These are phyloP conservation scores for Oryza coarctata DNA, from an alignment of 176 grass and related monocot species.

Conservation along the genomic window DNA sequence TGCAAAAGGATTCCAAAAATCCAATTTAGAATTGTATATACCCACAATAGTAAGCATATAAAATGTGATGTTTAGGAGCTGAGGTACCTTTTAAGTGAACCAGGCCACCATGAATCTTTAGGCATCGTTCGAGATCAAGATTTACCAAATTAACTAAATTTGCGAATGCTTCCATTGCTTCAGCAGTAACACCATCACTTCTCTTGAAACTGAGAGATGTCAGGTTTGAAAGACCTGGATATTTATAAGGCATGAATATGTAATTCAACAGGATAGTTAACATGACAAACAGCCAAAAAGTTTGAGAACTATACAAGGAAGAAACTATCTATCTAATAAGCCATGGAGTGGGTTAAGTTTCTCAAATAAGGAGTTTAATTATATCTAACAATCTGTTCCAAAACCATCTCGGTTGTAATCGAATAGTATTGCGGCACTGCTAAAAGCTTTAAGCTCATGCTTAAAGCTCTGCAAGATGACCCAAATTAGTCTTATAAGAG, in stretches of 20 bases:
- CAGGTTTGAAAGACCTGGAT: constrained; percentile 74
- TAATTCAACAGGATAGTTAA: constrained; percentile 10
- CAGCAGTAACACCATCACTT: constrained; percentile 61
- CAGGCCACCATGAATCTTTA: constrained; percentile 74
- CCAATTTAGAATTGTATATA: neutral
- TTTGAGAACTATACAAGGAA: neutral
- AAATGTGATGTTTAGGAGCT: neutral
- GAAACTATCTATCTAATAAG: neutral
- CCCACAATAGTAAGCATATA: neutral
- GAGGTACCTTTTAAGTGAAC: constrained; percentile 81
- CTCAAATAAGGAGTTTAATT: neutral
- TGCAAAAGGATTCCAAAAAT: neutral
- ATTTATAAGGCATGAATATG: constrained; percentile 17
- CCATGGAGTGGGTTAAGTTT: neutral
- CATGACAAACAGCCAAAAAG: neutral
- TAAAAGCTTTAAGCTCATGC: constrained; percentile 18
- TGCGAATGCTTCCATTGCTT: constrained; percentile 68
- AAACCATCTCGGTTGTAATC: neutral
- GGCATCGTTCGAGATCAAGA: constrained; percentile 85
- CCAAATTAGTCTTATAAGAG: neutral
- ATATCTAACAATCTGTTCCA: constrained; percentile 7
- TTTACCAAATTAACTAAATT: constrained; percentile 83
- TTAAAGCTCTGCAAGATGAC: neutral
- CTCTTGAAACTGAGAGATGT: constrained; percentile 85
- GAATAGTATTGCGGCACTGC: neutral